Conservation (phyloP, 257 asterid species). For the Nicotiana benthamiana region DNA sequence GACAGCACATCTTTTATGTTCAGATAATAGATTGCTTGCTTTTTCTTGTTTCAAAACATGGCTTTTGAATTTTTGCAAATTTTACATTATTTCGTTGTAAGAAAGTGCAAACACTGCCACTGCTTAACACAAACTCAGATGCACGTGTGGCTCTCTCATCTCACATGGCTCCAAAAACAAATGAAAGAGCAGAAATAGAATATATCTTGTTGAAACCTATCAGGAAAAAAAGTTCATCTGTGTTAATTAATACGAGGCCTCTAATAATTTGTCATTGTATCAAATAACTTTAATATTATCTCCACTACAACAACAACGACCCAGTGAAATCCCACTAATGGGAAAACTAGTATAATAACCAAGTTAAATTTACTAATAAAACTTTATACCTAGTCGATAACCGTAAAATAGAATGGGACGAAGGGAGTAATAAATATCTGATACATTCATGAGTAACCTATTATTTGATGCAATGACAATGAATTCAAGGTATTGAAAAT, state of each 20-base stretch:
- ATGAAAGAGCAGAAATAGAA: not conserved
- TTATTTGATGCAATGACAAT: no score
- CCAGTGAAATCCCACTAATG: no score
- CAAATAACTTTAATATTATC: not conserved
- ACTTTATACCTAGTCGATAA: not conserved
- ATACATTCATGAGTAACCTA: not conserved
- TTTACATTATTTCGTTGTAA: not conserved
- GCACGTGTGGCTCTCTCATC: not conserved
- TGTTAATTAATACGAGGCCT: not conserved
- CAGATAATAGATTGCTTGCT: not conserved
- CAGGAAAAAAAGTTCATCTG: not conserved
- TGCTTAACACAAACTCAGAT: not conserved
- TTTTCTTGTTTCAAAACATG: not conserved
- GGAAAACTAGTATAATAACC: not conserved
- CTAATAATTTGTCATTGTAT: slow-evolving; percentile 6
- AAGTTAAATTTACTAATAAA: not conserved
- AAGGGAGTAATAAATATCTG: not conserved
- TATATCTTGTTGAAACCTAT: not conserved
- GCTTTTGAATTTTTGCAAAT: not conserved
- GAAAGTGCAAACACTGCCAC: not conserved
- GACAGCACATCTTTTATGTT: not conserved
- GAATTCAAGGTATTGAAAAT: no score
- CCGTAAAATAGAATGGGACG: not conserved
- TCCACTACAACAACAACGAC: no score
- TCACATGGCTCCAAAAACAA: not conserved